A percentile compares a stretch with the other conserved stretches of the same genome.
Evolutionary conservation across 192 early-diverging fungal genomes (phyloP).

Genomic region (Linnemannia hyalina): DNA sequence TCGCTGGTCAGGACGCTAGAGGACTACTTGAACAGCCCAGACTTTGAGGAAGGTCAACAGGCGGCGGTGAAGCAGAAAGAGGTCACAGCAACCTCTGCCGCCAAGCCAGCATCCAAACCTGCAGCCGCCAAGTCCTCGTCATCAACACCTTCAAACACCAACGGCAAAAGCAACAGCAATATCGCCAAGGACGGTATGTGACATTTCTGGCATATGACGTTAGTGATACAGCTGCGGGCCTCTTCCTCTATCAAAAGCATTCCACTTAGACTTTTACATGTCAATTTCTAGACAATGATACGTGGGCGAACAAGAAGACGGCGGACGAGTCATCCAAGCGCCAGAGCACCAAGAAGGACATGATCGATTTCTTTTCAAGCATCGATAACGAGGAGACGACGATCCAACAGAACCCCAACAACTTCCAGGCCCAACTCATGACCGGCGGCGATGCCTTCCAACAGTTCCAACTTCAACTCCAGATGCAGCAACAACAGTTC

Average conservation of each 20-base stretch:
- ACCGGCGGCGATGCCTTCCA: constrained; percentile 48
- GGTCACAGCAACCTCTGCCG: background rate
- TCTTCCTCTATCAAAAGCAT: too few species aligned
- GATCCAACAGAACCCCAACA: constrained; percentile 44
- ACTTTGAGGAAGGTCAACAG: constrained; percentile 74
- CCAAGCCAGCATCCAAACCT: constrained; percentile 56
- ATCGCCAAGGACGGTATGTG: constrained; percentile 21
- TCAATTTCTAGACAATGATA: constrained; percentile 30
- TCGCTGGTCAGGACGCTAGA: constrained; percentile 75
- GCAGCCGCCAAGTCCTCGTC: constrained; percentile 12
- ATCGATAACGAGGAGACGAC: constrained; percentile 60
- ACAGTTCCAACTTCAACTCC: constrained; percentile 49
- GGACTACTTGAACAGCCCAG: constrained; percentile 75
- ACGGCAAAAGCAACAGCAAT: constrained; percentile 8
- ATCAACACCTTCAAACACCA: constrained; percentile 15
- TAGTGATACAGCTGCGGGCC: background rate
- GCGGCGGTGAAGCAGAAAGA: constrained; percentile 25
- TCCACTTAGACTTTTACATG: too few species aligned
- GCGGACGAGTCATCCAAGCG: constrained; percentile 30
- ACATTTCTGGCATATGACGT: too few species aligned
- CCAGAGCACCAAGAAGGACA: constrained; percentile 47
- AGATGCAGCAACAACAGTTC: constrained; percentile 41
- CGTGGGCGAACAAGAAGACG: constrained; percentile 45
- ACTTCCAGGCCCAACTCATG: constrained; percentile 34
- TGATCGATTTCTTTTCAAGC: constrained; percentile 60